A percentile compares a stretch with the other conserved stretches of the same genome.
Conservation (phyloP, 2,329 filamentous ascomycete genomes). For the Colletotrichum karsti region DNA sequence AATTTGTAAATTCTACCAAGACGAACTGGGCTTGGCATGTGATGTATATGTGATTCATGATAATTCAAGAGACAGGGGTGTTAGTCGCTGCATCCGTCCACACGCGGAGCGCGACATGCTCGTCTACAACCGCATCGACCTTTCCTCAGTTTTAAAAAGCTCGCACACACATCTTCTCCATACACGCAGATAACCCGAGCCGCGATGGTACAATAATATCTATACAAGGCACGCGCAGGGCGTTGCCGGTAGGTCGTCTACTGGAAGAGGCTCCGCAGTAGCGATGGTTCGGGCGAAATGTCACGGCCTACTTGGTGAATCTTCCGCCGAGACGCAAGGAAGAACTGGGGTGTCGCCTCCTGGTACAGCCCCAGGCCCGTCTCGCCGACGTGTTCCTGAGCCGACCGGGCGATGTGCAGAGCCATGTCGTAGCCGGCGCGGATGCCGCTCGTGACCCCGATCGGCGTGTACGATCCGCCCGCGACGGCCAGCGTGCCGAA, state of each 20-base stretch:
- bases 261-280: not conserved
- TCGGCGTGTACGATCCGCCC: slow-evolving; percentile 61
- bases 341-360: not conserved
- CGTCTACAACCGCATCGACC: too few relatives aligned
- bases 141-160: too few relatives aligned
- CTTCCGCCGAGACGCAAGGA: not conserved
- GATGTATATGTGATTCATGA: too few relatives aligned
- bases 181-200: too few relatives aligned
- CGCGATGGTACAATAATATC: too few relatives aligned
- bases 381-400: slow-evolving; percentile 35
- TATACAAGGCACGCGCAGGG: too few relatives aligned
- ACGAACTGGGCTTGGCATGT: too few relatives aligned
- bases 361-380: slow-evolving; percentile 43
- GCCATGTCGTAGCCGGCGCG: slow-evolving; percentile 59
- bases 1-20: not conserved
- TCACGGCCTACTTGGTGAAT: slow-evolving; percentile 1
- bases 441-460: slow-evolving; percentile 61
- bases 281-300: not conserved
- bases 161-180: too few relatives aligned
- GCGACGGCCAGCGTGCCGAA: slow-evolving; percentile 71
- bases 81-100: too few relatives aligned
- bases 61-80: too few relatives aligned
- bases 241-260: not conserved
- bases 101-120: too few relatives aligned
- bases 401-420: slow-evolving; percentile 40